Percentiles rank a stretch among this genome's conserved stretches.
Conservation (phyloP, 1,284 basidiomycete genomes). For the Meripilus lineatus region DNA sequence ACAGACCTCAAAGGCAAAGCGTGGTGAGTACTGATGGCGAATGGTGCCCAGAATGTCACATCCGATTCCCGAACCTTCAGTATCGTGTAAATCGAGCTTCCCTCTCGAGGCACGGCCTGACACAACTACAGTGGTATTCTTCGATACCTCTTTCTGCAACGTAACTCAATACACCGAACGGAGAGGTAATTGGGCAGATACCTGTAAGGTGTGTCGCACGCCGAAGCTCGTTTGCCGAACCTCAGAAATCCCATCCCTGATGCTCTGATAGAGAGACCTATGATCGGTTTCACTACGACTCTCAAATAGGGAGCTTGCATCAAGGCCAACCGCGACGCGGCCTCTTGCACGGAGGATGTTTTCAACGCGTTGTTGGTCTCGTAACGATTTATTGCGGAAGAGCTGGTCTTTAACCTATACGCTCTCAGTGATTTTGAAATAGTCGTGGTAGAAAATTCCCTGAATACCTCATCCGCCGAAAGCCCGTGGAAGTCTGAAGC, state of each 20-base stretch:
- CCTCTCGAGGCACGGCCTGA: no score
- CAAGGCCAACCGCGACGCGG: constrained; percentile 33
- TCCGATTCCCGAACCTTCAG: constrained; percentile 3
- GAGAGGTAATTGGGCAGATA: no score
- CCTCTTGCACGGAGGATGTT: constrained; percentile 21
- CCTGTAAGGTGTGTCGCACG: no score
- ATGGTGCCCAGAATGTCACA: constrained; percentile 38
- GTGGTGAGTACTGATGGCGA: constrained; percentile 45
- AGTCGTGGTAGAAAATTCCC: constrained; percentile 11
- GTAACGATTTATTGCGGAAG: constrained; percentile 35
- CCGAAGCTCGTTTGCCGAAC: no score
- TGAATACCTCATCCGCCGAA: constrained; percentile 17
- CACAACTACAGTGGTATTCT: no score
- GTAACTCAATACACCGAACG: no score
- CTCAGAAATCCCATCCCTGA: no score
- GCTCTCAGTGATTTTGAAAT: constrained; percentile 4
- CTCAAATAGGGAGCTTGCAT: constrained; percentile 45
- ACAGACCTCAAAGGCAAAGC: constrained; percentile 35
- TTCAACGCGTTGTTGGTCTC: constrained; percentile 18
- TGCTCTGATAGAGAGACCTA: no score
- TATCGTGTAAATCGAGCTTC: background rate
- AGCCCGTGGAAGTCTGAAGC: constrained; percentile 16
- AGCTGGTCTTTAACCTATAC: constrained; percentile 13
- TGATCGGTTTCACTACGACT: no score
- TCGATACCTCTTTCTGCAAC: no score